A percentile compares a stretch with the other conserved stretches of the same genome.
These are phyloP conservation scores for Penicillium coprophilum DNA, from an alignment of 495 filamentous ascomycete species.

Conservation along the genomic window DNA sequence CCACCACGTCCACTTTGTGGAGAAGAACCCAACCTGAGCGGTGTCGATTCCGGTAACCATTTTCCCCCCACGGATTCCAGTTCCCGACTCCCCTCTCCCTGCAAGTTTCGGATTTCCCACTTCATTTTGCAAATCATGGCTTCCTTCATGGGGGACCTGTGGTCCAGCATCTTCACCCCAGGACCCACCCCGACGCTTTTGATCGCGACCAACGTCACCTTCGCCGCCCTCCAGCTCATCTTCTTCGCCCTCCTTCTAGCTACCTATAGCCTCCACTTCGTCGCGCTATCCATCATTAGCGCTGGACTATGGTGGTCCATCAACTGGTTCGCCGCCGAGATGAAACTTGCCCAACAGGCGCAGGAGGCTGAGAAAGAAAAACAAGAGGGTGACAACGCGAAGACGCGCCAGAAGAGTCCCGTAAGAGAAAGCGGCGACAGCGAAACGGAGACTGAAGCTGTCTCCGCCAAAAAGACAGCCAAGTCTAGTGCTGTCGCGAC, in stretches of 20 bases:
- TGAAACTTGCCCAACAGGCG: constrained; percentile 59
- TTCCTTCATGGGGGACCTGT: constrained; percentile 77
- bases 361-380: constrained; percentile 52
- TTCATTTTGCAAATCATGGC: constrained; percentile 56
- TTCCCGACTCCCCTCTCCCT: constrained; percentile 18
- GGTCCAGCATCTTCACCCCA: constrained; percentile 87
- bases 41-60: constrained; percentile 5
- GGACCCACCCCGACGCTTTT: constrained; percentile 85
- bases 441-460: constrained; percentile 53
- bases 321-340: constrained; percentile 92
- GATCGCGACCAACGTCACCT: constrained; percentile 85
- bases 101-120: constrained; percentile 4
- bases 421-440: constrained; percentile 38
- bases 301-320: constrained; percentile 87
- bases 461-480: constrained; percentile 20
- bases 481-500: constrained; percentile 22
- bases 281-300: constrained; percentile 72
- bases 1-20: background rate
- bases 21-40: background rate
- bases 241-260: constrained; percentile 73
- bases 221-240: constrained; percentile 78
- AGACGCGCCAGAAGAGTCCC: constrained; percentile 34
- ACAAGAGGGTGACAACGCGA: constrained; percentile 26
- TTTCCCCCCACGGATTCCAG: constrained; percentile 23
- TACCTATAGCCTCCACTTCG: constrained; percentile 86